Evolutionary conservation across 2,329 filamentous ascomycete species (phyloP), one percentile per base, ranked within the genome.

Genomic region (Madurella fahalii): DNA sequence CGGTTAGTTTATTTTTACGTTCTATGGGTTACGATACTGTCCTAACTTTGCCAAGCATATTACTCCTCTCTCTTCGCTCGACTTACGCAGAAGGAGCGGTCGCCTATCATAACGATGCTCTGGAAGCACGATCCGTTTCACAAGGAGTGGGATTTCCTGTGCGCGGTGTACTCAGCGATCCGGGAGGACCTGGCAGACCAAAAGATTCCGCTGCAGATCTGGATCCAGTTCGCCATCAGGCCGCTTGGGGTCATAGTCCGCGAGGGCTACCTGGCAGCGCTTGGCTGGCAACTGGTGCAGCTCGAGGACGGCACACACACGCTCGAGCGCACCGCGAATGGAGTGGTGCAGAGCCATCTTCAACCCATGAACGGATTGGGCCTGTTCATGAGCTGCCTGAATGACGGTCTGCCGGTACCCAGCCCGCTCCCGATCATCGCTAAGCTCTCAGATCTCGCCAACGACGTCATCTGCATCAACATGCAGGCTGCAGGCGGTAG

Each of bases 81-180:
- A 30, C 50, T 61, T 30, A 61, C 56, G 13, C 62, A 64, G 18
- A 61, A 59, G 40, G 59, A 61, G 43, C 54, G 60, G 15, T 63
- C 62, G 17, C 59, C 56, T 18, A 61, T 64, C 18, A 54, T 64
- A 44, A 60, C 58, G 13, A 50, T 43, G 18, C 53, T 57, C 16
- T 61, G 58, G 61, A 54, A 58, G 31, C 43, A 55, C 16, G 58
- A 62, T 30, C 50, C 54, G 2, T 59, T 57, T 40, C 58, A 60
- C 44, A 56, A 58, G 18, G 60, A 63, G 25, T 62, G 60, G 58
- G 56, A 64, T 43, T 61, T 63, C 45, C 54, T 63, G 58, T 61
- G 57, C 32, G 53, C 50, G 4, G 55, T 63, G 11, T 63, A 63
- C 40, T 64, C 60, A 4, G 46, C 42, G 1, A 60, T 61, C 40